Evolutionary conservation across 2,329 filamentous ascomycete species (phyloP).

Genomic region (Paecilomyces variotii): DNA sequence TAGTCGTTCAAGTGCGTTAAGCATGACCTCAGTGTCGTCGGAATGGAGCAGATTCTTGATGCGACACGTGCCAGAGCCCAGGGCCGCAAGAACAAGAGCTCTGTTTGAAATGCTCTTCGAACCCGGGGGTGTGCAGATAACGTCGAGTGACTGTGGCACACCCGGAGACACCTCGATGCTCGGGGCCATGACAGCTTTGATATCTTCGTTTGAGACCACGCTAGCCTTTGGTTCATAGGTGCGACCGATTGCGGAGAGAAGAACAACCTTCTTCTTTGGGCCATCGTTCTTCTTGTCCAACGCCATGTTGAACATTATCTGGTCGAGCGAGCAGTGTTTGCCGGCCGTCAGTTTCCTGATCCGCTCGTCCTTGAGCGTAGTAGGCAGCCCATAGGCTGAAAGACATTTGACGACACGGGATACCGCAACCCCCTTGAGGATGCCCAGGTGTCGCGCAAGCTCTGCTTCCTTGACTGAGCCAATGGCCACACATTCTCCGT

Average conservation of each 20-base stretch:
- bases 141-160: conserved; percentile 55
- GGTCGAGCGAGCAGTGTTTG: conserved; percentile 79
- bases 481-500: conserved; percentile 92
- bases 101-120: conserved; percentile 98
- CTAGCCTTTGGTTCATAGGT: conserved; percentile 83
- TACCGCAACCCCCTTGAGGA: conserved; percentile 78
- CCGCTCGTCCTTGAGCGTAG: conserved; percentile 72
- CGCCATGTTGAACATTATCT: conserved; percentile 84
- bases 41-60: conserved; percentile 92
- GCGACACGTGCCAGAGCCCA: conserved; percentile 76
- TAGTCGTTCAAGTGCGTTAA: conserved; percentile 78
- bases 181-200: conserved; percentile 74
- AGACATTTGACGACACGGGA: conserved; percentile 88
- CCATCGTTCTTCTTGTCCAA: conserved; percentile 99
- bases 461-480: conserved; percentile 99
- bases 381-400: conserved; percentile 84
- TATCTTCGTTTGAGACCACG: conserved; percentile 76
- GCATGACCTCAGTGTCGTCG: conserved; percentile 95
- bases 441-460: conserved; percentile 77
- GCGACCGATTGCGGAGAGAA: conserved; percentile 81
- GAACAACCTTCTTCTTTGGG: conserved; percentile 87
- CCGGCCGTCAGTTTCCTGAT: conserved; percentile 75
- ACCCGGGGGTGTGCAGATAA: conserved; percentile 79
- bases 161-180: conserved; percentile 67
- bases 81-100: conserved; percentile 84